A percentile compares a stretch with the other conserved stretches of the same genome.
Conservation (phyloP, 2,329 filamentous ascomycete species). For the Aureobasidium musti region DNA sequence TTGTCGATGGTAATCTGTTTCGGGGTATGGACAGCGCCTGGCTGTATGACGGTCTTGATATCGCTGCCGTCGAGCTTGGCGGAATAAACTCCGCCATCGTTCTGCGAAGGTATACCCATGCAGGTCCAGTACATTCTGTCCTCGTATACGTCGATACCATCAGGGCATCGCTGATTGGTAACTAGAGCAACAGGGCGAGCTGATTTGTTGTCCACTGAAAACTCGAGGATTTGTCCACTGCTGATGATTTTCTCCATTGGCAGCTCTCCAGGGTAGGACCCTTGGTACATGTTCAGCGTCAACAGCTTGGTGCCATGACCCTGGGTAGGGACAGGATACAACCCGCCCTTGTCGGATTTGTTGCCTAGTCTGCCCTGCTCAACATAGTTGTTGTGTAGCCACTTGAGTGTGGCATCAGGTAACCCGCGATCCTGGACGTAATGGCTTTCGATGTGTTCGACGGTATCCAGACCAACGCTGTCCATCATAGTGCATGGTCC, state of each 20-base stretch:
- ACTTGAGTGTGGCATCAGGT: constrained; percentile 47
- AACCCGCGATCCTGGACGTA: constrained; percentile 55
- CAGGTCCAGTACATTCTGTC: constrained; percentile 41
- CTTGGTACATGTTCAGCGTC: neutral
- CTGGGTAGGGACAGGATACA: neutral
- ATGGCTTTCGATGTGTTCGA: constrained; percentile 56
- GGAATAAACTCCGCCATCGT: constrained; percentile 33
- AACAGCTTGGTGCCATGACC: neutral
- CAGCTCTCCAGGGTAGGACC: neutral
- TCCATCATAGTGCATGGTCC: constrained; percentile 32
- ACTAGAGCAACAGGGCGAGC: neutral
- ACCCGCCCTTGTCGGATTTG: constrained; percentile 30
- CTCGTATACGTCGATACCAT: constrained; percentile 38
- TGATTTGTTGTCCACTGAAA: neutral
- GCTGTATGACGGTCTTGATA: constrained; percentile 45
- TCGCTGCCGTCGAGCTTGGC: constrained; percentile 41
- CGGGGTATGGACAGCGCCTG: constrained; percentile 53
- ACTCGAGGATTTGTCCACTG: neutral
- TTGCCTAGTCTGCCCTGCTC: constrained; percentile 52
- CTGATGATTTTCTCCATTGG: neutral
- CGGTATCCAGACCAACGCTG: constrained; percentile 55
- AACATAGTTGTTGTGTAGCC: constrained; percentile 50
- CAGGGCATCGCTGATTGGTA: constrained; percentile 32
- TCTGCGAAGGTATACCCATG: constrained; percentile 33
- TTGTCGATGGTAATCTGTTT: constrained; percentile 46